Evolutionary conservation across 768 basidiomycete species (phyloP), one percentile per base, ranked within the genome.

Genomic region (Chalciporus piperatus): DNA sequence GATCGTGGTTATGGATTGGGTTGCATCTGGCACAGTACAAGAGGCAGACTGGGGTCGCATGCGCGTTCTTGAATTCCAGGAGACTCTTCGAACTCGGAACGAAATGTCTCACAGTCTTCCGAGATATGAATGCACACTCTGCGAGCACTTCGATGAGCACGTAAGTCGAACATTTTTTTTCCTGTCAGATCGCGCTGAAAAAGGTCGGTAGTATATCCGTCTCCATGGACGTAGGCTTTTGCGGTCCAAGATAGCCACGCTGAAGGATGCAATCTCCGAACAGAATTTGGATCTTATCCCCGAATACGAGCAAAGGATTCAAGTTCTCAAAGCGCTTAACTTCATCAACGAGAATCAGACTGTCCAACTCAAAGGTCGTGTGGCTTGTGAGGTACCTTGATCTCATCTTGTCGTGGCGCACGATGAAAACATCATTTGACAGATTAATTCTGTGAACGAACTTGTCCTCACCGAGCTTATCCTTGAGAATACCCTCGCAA

Each of bases 391-490:
- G 77, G 95, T 94, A 52, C 4, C 10, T 22, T 22, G 41, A 25
- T 41, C 47, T 48, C 1, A 11, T 13, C 14, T 9, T 43, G 41
- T 32, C 19, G 22, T 37, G 4, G 20, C 25, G 23, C 27, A 17
- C 23, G 33, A 28, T 51, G 32, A 32, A 32, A 58, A 32, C 4
- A 6, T 51, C 50, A 39, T 35, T 56, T 40, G 11, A 50, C 61
- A 98, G 95, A 98, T 99, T 66, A 99, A 99, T 67, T 98, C 96
- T 7, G 92, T 89, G n/a, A 92, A 92, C 56, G 97, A 98, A 62
- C 88, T 99, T 22, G 82, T 99, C 43, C 76, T 98, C 42, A 99
- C 97, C 0, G 97, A 99, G 63, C 81, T 99, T 45, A 96, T 99
- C 49, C 79, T 98, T 46, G 97, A 99, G 64, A 99, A 99, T 64